Base-by-base conservation (phyloP, 148 eudicot species). In the Camellia granthamiana region DNA sequence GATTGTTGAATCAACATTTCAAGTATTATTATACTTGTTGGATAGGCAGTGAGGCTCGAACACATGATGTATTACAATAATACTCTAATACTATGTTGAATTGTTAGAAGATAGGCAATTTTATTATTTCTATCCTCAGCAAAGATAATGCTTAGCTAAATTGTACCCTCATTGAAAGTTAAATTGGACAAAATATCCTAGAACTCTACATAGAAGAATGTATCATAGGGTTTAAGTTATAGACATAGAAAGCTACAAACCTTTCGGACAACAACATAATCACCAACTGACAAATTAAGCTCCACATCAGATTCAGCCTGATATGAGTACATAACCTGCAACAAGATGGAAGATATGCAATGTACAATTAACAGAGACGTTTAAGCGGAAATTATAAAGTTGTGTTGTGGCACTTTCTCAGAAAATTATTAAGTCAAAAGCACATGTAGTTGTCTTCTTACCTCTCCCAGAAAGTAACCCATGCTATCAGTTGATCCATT, bases 391-490 rank as follows among this genome's bases (percentile, higher is more conserved):
- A 41, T 11, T 14, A 79, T 15, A 66, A 56, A 44, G 38, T 30
- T 30, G 38, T 38, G 51, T 56, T 67, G 58, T 52, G 71, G 75
- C 49, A 58, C 66, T 78, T 72, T 41, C 19, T 54, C 13, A 54
- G 68, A 0, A 38, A 62, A 5, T 54, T 47, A 38, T 19, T 4
- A 14, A 54, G 30, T n/a, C 44, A 76, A 3, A 76, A 21, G 15
- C 19, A 5, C 10, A 65, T 23, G 7, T 19, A 59, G n/a, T 59
- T 43, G 46, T 14, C 46, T 69, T 83, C 90, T 85, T 75, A 93
- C 97, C 91, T 95, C 97, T 77, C 97, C 99, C 43, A 95, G 85
- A 85, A 95, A 95, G 87, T 92, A 93, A 76, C 91, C 91, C 91
- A 89, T 88, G 89, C 90, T 85, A 70, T 93, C 96, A 71, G 90